These are phyloP conservation scores for Vigna hirtella DNA, from an alignment of 306 rosid genomes.

Conservation along the genomic window DNA sequence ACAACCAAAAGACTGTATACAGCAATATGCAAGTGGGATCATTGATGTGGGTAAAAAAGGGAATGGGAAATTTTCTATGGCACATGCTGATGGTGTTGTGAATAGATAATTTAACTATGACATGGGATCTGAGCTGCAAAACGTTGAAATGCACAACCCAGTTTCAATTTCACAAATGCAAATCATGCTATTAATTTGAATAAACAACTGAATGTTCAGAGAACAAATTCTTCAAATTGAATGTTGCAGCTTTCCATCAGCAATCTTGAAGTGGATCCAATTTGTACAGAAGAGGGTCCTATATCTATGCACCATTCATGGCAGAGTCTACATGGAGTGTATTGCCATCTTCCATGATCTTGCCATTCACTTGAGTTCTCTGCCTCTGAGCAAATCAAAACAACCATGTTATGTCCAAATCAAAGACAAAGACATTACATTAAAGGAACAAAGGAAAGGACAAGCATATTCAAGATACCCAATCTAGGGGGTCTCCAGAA, in stretches of 20 bases:
- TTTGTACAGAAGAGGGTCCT: slow-evolving; percentile 44
- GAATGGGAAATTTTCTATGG: slow-evolving; percentile 38
- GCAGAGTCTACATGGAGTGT: slow-evolving; percentile 70
- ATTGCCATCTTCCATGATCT: slow-evolving; percentile 79
- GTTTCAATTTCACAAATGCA: slow-evolving; percentile 53
- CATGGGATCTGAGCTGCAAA: slow-evolving; percentile 46
- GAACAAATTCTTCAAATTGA: slow-evolving; percentile 39
- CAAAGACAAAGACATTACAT: slow-evolving; percentile 39
- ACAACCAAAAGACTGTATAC: neutral
- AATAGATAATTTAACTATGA: slow-evolving; percentile 43
- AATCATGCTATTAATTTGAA: slow-evolving; percentile 44
- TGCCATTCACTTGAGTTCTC: slow-evolving; percentile 93
- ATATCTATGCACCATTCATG: slow-evolving; percentile 70
- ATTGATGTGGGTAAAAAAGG: slow-evolving; percentile 32
- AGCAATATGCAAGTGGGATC: slow-evolving; percentile 44
- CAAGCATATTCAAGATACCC: slow-evolving; percentile 62
- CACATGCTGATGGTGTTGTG: slow-evolving; percentile 44
- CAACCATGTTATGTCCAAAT: slow-evolving; percentile 39
- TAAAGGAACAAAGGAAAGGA: slow-evolving; percentile 32
- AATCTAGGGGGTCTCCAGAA: slow-evolving; percentile 79
- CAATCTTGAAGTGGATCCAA: slow-evolving; percentile 46
- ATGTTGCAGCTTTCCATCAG: slow-evolving; percentile 48
- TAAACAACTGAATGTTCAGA: slow-evolving; percentile 38
- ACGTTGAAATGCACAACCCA: slow-evolving; percentile 53
- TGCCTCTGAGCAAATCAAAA: slow-evolving; percentile 71